phyloP scores from a whole-genome alignment of 768 basidiomycete genomes.

The Ramaria sp. region DNA sequence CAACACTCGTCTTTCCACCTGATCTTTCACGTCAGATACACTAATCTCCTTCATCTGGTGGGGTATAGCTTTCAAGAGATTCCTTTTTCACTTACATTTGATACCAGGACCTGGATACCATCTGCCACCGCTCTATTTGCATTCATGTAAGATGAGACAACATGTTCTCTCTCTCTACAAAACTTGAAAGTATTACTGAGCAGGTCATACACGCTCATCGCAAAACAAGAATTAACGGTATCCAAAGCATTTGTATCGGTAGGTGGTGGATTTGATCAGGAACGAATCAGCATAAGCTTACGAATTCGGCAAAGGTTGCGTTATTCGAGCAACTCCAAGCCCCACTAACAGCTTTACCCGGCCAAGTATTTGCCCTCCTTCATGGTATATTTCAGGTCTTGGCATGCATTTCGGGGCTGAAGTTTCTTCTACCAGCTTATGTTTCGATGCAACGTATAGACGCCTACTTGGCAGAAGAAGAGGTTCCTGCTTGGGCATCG shows the following conservation, averaged over 20 bases:
- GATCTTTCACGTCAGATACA: conserved; percentile 20
- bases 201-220: conserved; percentile 47
- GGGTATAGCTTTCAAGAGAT: neutral
- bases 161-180: neutral
- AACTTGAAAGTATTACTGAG: neutral
- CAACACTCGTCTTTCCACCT: neutral
- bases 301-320: conserved; percentile 28
- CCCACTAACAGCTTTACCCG: conserved; percentile 54
- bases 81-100: neutral
- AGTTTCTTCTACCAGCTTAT: conserved; percentile 33
- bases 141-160: conserved; percentile 32
- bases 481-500: conserved; percentile 72
- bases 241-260: conserved; percentile 70
- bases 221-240: conserved; percentile 55
- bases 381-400: conserved; percentile 31
- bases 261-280: neutral
- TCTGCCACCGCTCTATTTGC: conserved; percentile 53
- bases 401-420: conserved; percentile 4
- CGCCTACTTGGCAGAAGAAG: conserved; percentile 56
- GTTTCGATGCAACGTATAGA: conserved; percentile 80
- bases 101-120: conserved; percentile 56
- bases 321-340: conserved; percentile 63
- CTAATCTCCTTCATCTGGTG: conserved; percentile 62
- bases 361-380: conserved; percentile 52
- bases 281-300: neutral